Evolutionary conservation across 305 asterid genomes (phyloP).

Genomic region (Petunia hybrid): DNA sequence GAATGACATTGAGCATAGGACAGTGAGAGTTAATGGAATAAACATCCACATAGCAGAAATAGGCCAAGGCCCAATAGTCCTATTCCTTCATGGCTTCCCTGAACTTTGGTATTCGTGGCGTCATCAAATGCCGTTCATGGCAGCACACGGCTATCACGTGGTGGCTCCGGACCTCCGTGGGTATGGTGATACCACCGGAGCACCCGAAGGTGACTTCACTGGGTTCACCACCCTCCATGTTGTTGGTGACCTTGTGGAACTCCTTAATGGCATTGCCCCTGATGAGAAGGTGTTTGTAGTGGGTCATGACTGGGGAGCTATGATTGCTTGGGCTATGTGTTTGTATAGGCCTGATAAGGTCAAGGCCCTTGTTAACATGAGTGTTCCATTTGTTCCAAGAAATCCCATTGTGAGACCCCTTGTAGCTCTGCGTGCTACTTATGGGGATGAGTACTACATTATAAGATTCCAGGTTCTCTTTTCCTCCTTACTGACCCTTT

Average conservation of each 20-base stretch:
- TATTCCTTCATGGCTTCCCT: constrained; percentile 44
- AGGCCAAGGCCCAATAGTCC: constrained; percentile 41
- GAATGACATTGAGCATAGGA: constrained; percentile 34
- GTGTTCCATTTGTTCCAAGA: constrained; percentile 51
- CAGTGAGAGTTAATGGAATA: constrained; percentile 34
- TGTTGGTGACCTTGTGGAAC: constrained; percentile 41
- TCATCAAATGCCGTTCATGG: constrained; percentile 40
- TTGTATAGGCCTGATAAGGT: constrained; percentile 66
- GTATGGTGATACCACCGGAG: constrained; percentile 37
- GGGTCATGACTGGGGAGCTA: constrained; percentile 82
- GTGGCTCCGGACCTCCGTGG: constrained; percentile 44
- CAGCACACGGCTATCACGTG: constrained; percentile 32
- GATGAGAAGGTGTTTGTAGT: constrained; percentile 62
- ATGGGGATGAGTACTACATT: constrained; percentile 68
- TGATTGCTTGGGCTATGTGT: constrained; percentile 62
- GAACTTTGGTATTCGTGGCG: constrained; percentile 47
- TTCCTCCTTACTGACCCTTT: too few relatives aligned
- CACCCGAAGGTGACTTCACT: constrained; percentile 29
- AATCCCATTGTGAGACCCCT: constrained; percentile 53
- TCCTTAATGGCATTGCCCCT: constrained; percentile 42
- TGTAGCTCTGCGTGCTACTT: constrained; percentile 45
- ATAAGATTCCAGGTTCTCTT: constrained; percentile 50
- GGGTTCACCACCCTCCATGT: constrained; percentile 36
- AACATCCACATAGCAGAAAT: constrained; percentile 40
- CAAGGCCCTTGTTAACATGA: constrained; percentile 61